phyloP scores from a whole-genome alignment of 805 yeast species.

The Cyberlindnera saturnus region DNA sequence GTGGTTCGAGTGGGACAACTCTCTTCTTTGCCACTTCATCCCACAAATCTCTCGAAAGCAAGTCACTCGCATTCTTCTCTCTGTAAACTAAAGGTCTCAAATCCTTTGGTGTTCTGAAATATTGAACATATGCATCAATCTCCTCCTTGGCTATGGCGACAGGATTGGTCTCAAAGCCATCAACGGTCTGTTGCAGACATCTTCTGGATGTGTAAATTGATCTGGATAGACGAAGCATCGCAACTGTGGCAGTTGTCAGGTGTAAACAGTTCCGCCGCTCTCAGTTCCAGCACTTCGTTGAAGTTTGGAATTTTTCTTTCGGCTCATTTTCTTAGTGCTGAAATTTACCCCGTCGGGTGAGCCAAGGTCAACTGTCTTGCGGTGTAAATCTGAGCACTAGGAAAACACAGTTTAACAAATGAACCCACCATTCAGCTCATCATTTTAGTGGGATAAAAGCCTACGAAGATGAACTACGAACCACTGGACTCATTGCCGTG shows the following conservation, averaged over 20 bases:
- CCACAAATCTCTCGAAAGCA: conserved; percentile 34
- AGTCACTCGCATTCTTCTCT: conserved; percentile 31
- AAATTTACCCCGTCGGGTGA: no score
- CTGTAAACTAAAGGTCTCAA: conserved; percentile 35
- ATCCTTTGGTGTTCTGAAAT: conserved; percentile 27
- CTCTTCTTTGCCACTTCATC: conserved; percentile 29
- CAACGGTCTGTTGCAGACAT: conserved; percentile 6
- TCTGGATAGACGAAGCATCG: conserved; percentile 15
- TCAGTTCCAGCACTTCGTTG: no score
- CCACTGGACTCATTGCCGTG: conserved; percentile 35
- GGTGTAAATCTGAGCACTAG: no score
- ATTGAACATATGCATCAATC: conserved; percentile 28
- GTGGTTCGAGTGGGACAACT: conserved; percentile 28
- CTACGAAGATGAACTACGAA: conserved; percentile 24
- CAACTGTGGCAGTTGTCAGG: background rate
- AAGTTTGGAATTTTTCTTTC: no score
- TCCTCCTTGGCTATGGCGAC: conserved; percentile 17
- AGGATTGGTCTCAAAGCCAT: background rate
- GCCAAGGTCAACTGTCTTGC: no score
- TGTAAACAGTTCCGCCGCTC: background rate
- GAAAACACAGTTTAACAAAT: no score
- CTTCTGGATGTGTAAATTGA: conserved; percentile 11
- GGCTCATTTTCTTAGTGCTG: no score
- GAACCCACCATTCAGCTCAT: no score
- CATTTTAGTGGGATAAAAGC: background rate